Percentiles rank a stretch among this genome's conserved stretches.
phyloP scores from a whole-genome alignment of 768 basidiomycete species.

The Phaeotremella skinneri region DNA sequence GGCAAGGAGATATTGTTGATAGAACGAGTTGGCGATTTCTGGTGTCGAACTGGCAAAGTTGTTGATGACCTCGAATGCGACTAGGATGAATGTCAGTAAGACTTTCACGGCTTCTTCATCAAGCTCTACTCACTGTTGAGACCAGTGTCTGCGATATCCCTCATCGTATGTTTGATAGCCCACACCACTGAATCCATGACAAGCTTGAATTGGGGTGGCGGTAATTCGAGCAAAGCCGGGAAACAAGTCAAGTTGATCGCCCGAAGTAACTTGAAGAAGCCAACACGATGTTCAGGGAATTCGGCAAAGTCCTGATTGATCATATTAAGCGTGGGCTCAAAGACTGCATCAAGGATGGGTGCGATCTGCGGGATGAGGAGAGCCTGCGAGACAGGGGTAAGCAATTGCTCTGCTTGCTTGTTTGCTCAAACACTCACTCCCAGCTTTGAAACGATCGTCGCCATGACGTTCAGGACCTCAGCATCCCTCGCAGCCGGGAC shows the following conservation, averaged over 20 bases:
- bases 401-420: background rate
- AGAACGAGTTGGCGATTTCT: constrained; percentile 82
- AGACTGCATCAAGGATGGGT: constrained; percentile 91
- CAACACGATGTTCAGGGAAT: constrained; percentile 93
- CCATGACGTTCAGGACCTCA: constrained; percentile 95
- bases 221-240: constrained; percentile 85
- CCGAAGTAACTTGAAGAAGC: constrained; percentile 92
- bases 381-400: constrained; percentile 55
- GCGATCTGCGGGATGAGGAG: constrained; percentile 90
- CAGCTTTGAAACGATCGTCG: constrained; percentile 82
- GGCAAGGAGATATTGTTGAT: constrained; percentile 91
- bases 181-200: constrained; percentile 98
- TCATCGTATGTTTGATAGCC: constrained; percentile 99
- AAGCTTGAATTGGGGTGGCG: constrained; percentile 91
- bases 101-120: background rate
- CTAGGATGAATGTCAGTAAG: constrained; percentile 53
- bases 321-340: constrained; percentile 95
- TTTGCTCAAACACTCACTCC: constrained; percentile 62
- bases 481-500: constrained; percentile 91
- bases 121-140: constrained; percentile 51
- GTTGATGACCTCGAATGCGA: constrained; percentile 89
- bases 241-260: constrained; percentile 92
- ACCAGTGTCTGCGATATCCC: constrained; percentile 88
- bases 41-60: constrained; percentile 83
- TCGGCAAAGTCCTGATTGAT: constrained; percentile 99